Conservation (phyloP, 1,139 yeast species). For the Candida labiduridarum region DNA sequence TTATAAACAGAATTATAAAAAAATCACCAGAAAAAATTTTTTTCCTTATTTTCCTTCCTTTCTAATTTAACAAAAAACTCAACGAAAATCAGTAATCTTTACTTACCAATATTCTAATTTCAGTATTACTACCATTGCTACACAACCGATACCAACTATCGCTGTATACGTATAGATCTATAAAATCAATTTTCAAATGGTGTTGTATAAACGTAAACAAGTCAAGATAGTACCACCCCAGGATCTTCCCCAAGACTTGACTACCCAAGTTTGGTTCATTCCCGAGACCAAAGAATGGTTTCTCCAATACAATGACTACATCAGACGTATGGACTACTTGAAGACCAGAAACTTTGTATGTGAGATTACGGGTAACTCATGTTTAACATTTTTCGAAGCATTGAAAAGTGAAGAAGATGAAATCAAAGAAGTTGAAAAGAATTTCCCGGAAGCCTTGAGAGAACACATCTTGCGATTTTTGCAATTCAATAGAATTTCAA, state of each 20-base stretch:
- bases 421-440: conserved; percentile 69
- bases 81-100: background rate
- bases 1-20: background rate
- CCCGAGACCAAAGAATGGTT: conserved; percentile 91
- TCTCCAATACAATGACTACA: conserved; percentile 69
- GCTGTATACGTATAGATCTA: background rate
- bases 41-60: background rate
- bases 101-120: background rate
- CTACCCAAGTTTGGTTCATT: conserved; percentile 71
- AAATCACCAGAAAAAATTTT: background rate
- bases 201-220: conserved; percentile 71
- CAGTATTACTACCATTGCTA: background rate
- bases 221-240: conserved; percentile 61
- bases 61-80: background rate
- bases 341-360: conserved; percentile 82
- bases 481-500: conserved; percentile 80
- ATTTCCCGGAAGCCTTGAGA: conserved; percentile 87
- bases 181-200: conserved; percentile 39
- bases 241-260: conserved; percentile 53
- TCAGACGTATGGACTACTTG: conserved; percentile 70
- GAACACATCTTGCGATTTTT: conserved; percentile 86
- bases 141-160: background rate
- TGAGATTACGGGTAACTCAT: conserved; percentile 93
- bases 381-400: conserved; percentile 90
- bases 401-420: conserved; percentile 70